phyloP scores from a whole-genome alignment of 805 yeast genomes.

The Sporopachydermia lactativora region DNA sequence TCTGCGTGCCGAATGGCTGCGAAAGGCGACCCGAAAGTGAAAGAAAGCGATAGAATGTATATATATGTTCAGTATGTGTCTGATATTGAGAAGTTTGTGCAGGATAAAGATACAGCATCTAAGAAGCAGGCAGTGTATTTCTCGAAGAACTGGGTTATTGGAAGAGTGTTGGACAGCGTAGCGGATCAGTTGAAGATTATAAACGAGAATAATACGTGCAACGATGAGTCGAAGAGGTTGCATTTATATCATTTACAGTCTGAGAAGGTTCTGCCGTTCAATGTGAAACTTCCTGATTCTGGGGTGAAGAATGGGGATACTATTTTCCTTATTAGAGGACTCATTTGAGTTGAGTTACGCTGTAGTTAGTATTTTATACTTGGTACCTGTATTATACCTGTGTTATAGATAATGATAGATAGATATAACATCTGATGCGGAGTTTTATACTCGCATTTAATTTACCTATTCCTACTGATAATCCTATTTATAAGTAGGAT shows the following conservation, averaged over 20 bases:
- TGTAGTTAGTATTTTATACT: too few relatives aligned
- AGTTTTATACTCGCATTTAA: too few relatives aligned
- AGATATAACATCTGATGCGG: too few relatives aligned
- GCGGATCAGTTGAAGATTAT: constrained; percentile 32
- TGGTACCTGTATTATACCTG: too few relatives aligned
- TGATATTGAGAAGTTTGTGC: constrained; percentile 2
- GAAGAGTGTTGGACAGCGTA: constrained; percentile 39
- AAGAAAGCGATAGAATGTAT: constrained; percentile 19
- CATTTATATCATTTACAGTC: constrained; percentile 28
- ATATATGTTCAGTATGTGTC: constrained; percentile 10
- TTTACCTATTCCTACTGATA: too few relatives aligned
- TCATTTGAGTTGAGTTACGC: too few relatives aligned
- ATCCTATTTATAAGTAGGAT: too few relatives aligned
- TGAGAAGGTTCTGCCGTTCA: constrained; percentile 21
- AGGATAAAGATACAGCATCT: constrained; percentile 13
- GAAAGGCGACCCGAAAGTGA: constrained; percentile 22
- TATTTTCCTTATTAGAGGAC: constrained; percentile 40
- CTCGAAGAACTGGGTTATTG: constrained; percentile 45
- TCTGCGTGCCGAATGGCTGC: constrained; percentile 19
- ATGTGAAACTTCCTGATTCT: constrained; percentile 25
- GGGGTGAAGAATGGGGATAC: constrained; percentile 33
- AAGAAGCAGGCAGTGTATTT: constrained; percentile 27
- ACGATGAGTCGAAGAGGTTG: constrained; percentile 26
- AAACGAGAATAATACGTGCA: constrained; percentile 35
- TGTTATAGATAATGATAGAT: too few relatives aligned